Conservation (phyloP, 2,329 filamentous ascomycete species). For the Colletotrichum filicis region DNA sequence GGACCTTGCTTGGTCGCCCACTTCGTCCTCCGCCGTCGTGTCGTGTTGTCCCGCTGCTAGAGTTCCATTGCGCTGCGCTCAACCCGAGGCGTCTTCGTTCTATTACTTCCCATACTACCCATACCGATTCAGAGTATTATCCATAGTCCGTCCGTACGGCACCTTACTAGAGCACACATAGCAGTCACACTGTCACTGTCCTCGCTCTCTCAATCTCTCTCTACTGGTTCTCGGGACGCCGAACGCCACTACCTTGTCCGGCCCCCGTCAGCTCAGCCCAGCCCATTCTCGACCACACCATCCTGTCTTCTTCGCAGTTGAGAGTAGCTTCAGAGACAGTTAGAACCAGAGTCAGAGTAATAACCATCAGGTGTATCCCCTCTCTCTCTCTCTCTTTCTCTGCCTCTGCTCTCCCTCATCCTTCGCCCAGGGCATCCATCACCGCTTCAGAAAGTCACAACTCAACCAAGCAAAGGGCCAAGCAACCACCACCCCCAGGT, state of each 20-base stretch:
- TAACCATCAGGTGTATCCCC: not conserved
- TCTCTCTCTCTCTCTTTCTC: not conserved
- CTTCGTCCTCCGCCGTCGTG: not conserved
- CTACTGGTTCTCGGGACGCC: slow-evolving; percentile 20
- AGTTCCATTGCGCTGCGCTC: not conserved
- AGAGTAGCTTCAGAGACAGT: not conserved
- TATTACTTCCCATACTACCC: slow-evolving; percentile 4
- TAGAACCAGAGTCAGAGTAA: not conserved
- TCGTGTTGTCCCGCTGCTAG: not conserved
- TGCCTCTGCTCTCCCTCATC: not conserved
- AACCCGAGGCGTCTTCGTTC: not conserved
- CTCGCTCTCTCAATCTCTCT: not conserved
- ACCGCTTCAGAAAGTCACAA: not conserved
- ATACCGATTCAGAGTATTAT: not conserved
- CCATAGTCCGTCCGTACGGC: too few relatives aligned
- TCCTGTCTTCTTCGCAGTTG: not conserved
- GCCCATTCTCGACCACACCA: slow-evolving; percentile 11
- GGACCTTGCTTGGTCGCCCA: not conserved
- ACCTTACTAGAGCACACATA: not conserved
- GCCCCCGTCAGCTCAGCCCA: slow-evolving; percentile 23
- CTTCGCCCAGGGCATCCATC: not conserved
- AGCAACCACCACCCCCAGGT: not conserved
- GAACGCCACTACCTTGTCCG: slow-evolving; percentile 29
- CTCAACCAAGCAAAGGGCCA: not conserved
- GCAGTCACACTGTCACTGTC: not conserved